Conservation (phyloP, 2,329 filamentous ascomycete species). For the Fusarium protoensiforme region DNA sequence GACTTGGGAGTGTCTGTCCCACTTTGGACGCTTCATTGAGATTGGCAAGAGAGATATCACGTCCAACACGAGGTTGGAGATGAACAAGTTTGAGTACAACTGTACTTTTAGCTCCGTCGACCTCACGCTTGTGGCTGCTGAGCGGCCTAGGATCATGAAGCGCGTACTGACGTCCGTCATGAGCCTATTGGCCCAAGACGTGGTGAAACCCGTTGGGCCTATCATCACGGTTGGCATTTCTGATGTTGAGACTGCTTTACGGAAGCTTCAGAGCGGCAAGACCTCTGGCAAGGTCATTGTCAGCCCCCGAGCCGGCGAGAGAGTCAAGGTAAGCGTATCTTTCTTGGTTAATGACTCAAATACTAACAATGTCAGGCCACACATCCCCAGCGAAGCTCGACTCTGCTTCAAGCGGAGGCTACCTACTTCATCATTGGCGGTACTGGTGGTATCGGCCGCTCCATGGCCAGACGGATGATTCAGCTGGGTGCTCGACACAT, state of each 20-base stretch:
- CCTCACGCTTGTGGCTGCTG: not conserved
- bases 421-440: conserved; percentile 59
- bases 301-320: not conserved
- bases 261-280: not conserved
- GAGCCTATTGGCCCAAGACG: not conserved
- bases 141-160: not conserved
- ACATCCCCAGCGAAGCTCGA: not conserved
- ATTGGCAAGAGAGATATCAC: not conserved
- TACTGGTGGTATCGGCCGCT: conserved; percentile 57
- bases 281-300: not conserved
- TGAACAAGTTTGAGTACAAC: not conserved
- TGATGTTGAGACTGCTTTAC: not conserved
- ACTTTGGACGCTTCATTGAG: not conserved
- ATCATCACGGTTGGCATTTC: not conserved
- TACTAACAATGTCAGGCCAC: not conserved
- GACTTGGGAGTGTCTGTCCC: not conserved
- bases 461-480: conserved; percentile 59
- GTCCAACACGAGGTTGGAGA: not conserved
- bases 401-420: not conserved
- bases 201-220: not conserved
- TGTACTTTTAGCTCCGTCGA: not conserved
- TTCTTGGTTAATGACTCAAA: not conserved
- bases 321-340: not conserved
- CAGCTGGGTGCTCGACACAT: conserved; percentile 56
- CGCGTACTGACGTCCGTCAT: not conserved